These are phyloP conservation scores for Pseudogymnoascus sp. DNA, from an alignment of 2,329 filamentous ascomycete genomes.

Conservation along the genomic window DNA sequence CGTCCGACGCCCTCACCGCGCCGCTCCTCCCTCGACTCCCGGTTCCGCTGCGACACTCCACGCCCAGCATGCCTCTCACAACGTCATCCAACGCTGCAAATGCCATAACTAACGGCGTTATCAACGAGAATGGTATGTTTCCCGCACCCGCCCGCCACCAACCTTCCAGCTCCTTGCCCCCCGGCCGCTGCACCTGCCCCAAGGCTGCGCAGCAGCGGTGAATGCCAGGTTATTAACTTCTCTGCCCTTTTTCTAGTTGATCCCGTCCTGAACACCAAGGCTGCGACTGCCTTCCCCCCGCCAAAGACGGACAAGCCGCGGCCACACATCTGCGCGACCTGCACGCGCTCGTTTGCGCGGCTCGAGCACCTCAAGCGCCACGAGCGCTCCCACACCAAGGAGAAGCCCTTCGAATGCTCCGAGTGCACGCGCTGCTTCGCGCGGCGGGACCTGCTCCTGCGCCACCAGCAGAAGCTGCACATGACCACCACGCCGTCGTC, in stretches of 20 bases:
- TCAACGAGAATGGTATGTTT: slow-evolving; percentile 23
- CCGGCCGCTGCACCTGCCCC: no score
- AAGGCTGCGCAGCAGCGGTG: slow-evolving; percentile 8
- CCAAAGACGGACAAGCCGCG: slow-evolving; percentile 96
- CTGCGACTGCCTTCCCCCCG: slow-evolving; percentile 47
- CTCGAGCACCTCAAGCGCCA: slow-evolving; percentile 96
- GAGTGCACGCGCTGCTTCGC: slow-evolving; percentile 94
- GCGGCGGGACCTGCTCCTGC: slow-evolving; percentile 77
- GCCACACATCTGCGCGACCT: slow-evolving; percentile 88
- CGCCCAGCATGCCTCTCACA: slow-evolving; percentile 22
- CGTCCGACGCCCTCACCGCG: not conserved
- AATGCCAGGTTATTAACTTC: not conserved
- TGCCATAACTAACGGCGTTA: slow-evolving; percentile 20
- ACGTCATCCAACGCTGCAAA: slow-evolving; percentile 21
- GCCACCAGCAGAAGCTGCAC: slow-evolving; percentile 97
- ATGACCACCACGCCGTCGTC: slow-evolving; percentile 84
- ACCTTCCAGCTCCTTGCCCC: slow-evolving; percentile 3
- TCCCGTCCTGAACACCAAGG: slow-evolving; percentile 16
- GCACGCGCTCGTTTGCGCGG: slow-evolving; percentile 83
- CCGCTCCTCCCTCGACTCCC: not conserved
- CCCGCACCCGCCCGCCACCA: not conserved
- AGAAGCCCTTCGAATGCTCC: slow-evolving; percentile 96
- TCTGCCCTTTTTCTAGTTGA: not conserved
- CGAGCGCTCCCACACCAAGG: slow-evolving; percentile 91
- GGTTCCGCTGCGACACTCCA: not conserved